A percentile compares a stretch with the other conserved stretches of the same genome.
Conservation (phyloP, 257 asterid species). For the Ocimum tenuiflorum region DNA sequence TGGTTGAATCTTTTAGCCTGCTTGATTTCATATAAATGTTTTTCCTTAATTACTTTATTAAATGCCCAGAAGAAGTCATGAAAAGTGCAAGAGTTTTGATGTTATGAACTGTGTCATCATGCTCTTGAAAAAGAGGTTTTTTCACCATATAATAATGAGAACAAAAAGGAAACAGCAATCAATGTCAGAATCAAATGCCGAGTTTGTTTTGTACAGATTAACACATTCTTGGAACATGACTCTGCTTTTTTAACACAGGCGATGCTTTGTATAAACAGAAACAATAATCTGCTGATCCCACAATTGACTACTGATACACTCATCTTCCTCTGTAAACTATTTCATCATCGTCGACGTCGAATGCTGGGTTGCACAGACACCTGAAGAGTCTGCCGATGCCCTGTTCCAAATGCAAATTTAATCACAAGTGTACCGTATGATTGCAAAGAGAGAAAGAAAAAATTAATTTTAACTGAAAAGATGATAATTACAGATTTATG, state of each 20-base stretch:
- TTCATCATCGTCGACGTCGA: slow-evolving; percentile 79
- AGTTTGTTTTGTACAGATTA: background rate
- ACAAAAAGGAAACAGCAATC: background rate
- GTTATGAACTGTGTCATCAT: slow-evolving; percentile 4
- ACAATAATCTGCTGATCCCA: background rate
- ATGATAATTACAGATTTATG: too few relatives aligned
- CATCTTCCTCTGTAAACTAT: slow-evolving; percentile 76
- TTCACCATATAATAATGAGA: background rate
- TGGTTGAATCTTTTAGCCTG: background rate
- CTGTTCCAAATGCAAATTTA: slow-evolving; percentile 28
- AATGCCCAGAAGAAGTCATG: background rate
- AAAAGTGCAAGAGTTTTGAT: background rate
- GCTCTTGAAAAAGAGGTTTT: background rate
- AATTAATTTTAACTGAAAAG: too few relatives aligned
- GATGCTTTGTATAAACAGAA: background rate
- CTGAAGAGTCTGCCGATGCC: slow-evolving; percentile 84
- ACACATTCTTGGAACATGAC: background rate
- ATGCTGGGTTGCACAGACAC: slow-evolving; percentile 83
- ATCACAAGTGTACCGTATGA: background rate
- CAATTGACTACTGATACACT: background rate
- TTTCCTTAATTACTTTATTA: too few relatives aligned
- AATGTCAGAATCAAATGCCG: too few relatives aligned
- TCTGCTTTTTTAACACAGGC: background rate
- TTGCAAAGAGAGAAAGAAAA: background rate
- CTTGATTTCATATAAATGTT: background rate